These are phyloP conservation scores for Berkeleyomyces basicola DNA, from an alignment of 2,329 filamentous ascomycete species.

Conservation along the genomic window DNA sequence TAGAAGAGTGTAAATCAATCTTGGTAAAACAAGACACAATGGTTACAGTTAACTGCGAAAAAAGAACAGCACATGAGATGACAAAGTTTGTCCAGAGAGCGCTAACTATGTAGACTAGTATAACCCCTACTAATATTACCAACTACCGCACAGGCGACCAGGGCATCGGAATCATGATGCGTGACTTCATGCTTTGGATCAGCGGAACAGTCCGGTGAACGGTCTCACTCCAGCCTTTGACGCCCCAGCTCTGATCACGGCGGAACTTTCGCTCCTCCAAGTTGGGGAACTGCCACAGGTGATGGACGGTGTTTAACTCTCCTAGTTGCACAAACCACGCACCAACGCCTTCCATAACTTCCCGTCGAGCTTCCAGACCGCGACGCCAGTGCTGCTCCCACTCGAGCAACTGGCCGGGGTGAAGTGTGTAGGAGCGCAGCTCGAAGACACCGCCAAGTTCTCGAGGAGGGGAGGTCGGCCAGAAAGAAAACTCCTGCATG, in stretches of 20 bases:
- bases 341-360: constrained; percentile 97
- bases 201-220: constrained; percentile 97
- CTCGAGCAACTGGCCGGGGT: constrained; percentile 88
- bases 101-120: not conserved
- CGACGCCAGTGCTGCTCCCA: constrained; percentile 98
- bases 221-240: constrained; percentile 91
- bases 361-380: constrained; percentile 73
- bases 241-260: constrained; percentile 86
- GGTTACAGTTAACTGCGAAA: no score
- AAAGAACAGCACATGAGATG: no score
- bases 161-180: constrained; percentile 82
- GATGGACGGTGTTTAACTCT: constrained; percentile 92
- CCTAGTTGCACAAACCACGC: constrained; percentile 99
- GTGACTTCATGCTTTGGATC: constrained; percentile 91
- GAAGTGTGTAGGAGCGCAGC: constrained; percentile 86
- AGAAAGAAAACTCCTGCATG: constrained; percentile 99
- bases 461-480: constrained; percentile 85
- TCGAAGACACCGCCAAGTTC: constrained; percentile 87
- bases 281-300: constrained; percentile 97
- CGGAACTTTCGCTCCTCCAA: constrained; percentile 81
- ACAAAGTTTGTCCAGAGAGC: no score
- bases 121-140: not conserved
- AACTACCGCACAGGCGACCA: constrained; percentile 78
- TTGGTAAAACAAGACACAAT: not conserved
- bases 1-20: not conserved